Percentiles rank a stretch among this genome's conserved stretches.
These are phyloP conservation scores for Cafeteria roenbergensis DNA, from an alignment of 108 stramenopile species.

Conservation along the genomic window DNA sequence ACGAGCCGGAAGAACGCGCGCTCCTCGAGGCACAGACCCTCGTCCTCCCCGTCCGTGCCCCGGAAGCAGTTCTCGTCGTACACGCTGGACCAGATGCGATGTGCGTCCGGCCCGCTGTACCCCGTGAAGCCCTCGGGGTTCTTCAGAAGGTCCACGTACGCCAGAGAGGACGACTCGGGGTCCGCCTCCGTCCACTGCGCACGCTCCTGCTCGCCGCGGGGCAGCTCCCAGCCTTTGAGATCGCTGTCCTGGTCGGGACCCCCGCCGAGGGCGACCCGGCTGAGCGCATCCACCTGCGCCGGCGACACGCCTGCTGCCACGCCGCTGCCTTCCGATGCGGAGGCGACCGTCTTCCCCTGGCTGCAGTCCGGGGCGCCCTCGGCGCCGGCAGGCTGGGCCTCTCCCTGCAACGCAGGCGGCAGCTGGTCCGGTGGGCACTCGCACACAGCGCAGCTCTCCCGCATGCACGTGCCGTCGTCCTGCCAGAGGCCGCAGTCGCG, in stretches of 20 bases:
- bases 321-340: background rate
- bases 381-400: background rate
- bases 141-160: conserved; percentile 59
- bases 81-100: conserved; percentile 72
- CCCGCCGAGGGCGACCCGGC: too few relatives aligned
- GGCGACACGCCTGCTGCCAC: background rate
- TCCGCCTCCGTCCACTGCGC: background rate
- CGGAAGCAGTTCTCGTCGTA: conserved; percentile 80
- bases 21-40: conserved; percentile 69
- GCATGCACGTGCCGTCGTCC: conserved; percentile 4
- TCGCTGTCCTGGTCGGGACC: background rate
- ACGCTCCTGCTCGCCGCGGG: background rate
- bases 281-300: too few relatives aligned
- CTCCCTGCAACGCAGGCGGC: background rate
- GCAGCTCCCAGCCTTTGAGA: background rate
- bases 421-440: background rate
- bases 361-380: background rate
- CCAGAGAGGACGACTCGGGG: conserved; percentile 18
- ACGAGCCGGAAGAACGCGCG: conserved; percentile 71
- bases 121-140: conserved; percentile 88
- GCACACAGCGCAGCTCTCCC: conserved; percentile 1
- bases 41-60: conserved; percentile 24
- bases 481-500: background rate
- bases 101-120: conserved; percentile 50
- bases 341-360: background rate